Evolutionary conservation across 306 rosid species (phyloP), one percentile per base, ranked within the genome.

Genomic region (Acmispon strigosus): DNA sequence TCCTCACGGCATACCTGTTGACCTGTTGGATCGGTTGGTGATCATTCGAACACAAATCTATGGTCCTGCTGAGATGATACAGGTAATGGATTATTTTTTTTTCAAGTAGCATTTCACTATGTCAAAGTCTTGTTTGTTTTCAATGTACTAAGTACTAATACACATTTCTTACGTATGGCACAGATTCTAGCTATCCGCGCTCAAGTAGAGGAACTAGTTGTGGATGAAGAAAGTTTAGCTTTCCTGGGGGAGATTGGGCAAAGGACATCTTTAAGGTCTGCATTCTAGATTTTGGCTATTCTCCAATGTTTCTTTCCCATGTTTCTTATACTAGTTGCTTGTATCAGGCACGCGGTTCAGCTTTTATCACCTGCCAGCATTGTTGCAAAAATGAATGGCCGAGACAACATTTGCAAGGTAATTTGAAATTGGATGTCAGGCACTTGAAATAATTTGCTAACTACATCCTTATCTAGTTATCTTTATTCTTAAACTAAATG

Each of bases 1-100:
- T 79, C 97, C 99, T 71, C 99, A 94, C 75, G 99, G 99, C 76
- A 89, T 94, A 82, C 99, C 99, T 14, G 92, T 91, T 6, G 96
- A 91, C 85, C 89, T 94, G 68, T 74, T 94, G 83, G 99, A 94
- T 80, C 88, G 96, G 51, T 75, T 94, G 80, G 95, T 83, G 72
- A 94, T 94, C 75, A 87, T 94, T 74, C 86, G 92, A 68, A 94
- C 97, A 15, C 90, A 87, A 60, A 86, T 81, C 16, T 94, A 87
- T 47, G 96, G 86, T 78, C 96, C 92, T 66, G 97, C 95, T 53
- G 97, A 91, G 83, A 94, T 84, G 96, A 94, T 94, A 76, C 94
- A 89, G 97, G 99, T 89, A 74, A 15, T 22, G 14, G 16, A 32
- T 32, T 32, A 32, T 6, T 1, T 27, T 32, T 32, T 32, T 32